Conservation (phyloP, 306 rosid genomes). For the Prunus persica region Prunus_persica_NCBIv2 NC_034015.1:16546501-16547000, state of each 20-base stretch:
- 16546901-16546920: conserved; percentile 46
- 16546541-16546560: conserved; percentile 29
- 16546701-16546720: conserved; percentile 28
- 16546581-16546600: conserved; percentile 28
- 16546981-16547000: conserved; percentile 61
- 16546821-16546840: conserved; percentile 46
- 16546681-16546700: conserved; percentile 35
- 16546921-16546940: conserved; percentile 61
- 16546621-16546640: conserved; percentile 28
- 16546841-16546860: conserved; percentile 55
- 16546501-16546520: conserved; percentile 61
- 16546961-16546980: conserved; percentile 84
- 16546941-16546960: conserved; percentile 51
- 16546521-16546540: conserved; percentile 27
- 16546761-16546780: conserved; percentile 47
- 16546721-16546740: conserved; percentile 44
- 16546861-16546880: conserved; percentile 72
- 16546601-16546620: conserved; percentile 24
- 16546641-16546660: conserved; percentile 26
- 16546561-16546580: conserved; percentile 27
- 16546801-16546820: conserved; percentile 57
- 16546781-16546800: conserved; percentile 47
- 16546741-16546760: conserved; percentile 35
- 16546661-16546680: conserved; percentile 17
- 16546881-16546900: conserved; percentile 56